phyloP scores from a whole-genome alignment of 2,329 filamentous ascomycete genomes.

The Trichoderma breve region DNA sequence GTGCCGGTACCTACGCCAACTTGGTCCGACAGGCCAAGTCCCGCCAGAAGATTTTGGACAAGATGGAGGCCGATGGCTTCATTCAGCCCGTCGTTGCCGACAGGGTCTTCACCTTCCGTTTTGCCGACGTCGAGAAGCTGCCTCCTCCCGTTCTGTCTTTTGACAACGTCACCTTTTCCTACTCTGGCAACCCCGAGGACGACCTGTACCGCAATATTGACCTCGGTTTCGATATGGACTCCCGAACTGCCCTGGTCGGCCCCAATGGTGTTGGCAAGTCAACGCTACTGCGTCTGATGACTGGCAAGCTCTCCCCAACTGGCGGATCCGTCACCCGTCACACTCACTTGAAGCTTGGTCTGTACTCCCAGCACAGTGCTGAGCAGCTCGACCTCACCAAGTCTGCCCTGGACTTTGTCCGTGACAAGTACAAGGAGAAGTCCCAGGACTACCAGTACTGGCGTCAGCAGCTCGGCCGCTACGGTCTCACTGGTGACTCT shows the following conservation, averaged over 20 bases:
- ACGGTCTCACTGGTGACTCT: slow-evolving; percentile 87
- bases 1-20: slow-evolving; percentile 99
- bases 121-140: slow-evolving; percentile 98
- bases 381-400: slow-evolving; percentile 98
- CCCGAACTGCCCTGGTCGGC: slow-evolving; percentile 90
- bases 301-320: slow-evolving; percentile 86
- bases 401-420: slow-evolving; percentile 94
- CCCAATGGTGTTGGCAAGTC: slow-evolving; percentile 99
- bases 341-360: slow-evolving; percentile 96
- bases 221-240: slow-evolving; percentile 99
- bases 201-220: slow-evolving; percentile 96
- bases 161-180: slow-evolving; percentile 96
- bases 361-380: slow-evolving; percentile 98
- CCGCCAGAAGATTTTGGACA: slow-evolving; percentile 98
- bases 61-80: slow-evolving; percentile 99
- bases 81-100: slow-evolving; percentile 87
- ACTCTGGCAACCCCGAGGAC: slow-evolving; percentile 84
- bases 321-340: slow-evolving; percentile 80
- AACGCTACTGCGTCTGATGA: slow-evolving; percentile 93
- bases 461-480: slow-evolving; percentile 93
- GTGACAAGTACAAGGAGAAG: slow-evolving; percentile 86
- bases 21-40: slow-evolving; percentile 98
- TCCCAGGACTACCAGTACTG: slow-evolving; percentile 99
- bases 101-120: slow-evolving; percentile 93
- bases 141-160: slow-evolving; percentile 95